Percentiles rank a stretch among this genome's conserved stretches.
Conservation (phyloP, 495 filamentous ascomycete genomes). For the Xylaria bambusicola region DNA sequence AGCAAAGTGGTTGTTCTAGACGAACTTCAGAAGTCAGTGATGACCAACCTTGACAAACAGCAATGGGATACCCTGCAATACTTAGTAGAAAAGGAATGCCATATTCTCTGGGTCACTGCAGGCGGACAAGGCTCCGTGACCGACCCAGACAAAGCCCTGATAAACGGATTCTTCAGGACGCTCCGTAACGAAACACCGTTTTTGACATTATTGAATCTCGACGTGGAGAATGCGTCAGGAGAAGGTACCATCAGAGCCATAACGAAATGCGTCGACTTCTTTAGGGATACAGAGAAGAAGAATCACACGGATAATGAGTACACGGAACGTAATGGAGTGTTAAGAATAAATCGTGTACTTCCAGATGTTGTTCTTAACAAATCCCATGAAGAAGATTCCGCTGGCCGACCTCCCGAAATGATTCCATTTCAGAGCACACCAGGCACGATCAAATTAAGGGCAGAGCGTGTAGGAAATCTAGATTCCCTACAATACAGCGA, state of each 20-base stretch:
- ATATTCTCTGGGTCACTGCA: constrained; percentile 38
- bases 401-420: constrained; percentile 4
- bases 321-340: constrained; percentile 32
- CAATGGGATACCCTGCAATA: neutral
- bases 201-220: constrained; percentile 4
- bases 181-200: constrained; percentile 28
- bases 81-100: too few species aligned
- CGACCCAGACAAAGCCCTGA: constrained; percentile 30
- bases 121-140: constrained; percentile 32
- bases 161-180: constrained; percentile 30
- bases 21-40: neutral
- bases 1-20: neutral
- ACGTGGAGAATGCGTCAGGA: constrained; percentile 2
- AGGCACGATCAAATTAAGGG: constrained; percentile 14
- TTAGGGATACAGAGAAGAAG: neutral
- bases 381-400: constrained; percentile 9
- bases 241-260: constrained; percentile 4
- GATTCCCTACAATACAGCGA: constrained; percentile 23
- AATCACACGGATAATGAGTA: constrained; percentile 31
- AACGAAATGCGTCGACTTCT: constrained; percentile 32
- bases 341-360: constrained; percentile 28
- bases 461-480: constrained; percentile 21
- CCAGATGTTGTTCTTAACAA: constrained; percentile 23
- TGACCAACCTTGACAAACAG: neutral
- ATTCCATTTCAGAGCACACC: constrained; percentile 18